Evolutionary conservation across 371 early-diverging fungal genomes (phyloP), one percentile per base, ranked within the genome.

Genomic region (Lichtheimia ornata): DNA sequence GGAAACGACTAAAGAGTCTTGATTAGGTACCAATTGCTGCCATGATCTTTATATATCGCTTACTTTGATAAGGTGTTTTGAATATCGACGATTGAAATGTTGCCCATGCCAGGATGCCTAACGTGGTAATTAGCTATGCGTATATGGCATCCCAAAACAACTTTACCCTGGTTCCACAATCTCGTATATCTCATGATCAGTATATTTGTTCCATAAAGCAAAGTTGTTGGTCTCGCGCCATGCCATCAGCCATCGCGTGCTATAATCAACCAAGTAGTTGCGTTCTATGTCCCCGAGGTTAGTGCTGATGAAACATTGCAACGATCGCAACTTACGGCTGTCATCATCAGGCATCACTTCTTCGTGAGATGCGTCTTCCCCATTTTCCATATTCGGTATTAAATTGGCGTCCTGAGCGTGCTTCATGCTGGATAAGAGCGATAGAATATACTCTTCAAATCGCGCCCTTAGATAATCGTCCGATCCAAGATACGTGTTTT

Each of bases 391-490:
- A 22, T 65, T 64, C 24, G 77, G 71, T 18, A 83, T 61, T 6
- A 70, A 27, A 47, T 74, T 67, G 14, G 79, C 71, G 40, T 71
- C 75, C 50, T 85, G 84, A 2, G 85, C 83, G 64, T 84, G 77
- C 56, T 88, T 88, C 43, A 89, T 83, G 18, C 89, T 89, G 0
- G 88, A 85, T 45, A 92, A 70, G 15, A 92, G 59, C 0, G 89
- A 82, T 42, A 87, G 61, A 5, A 91, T 71, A 61, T 94, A 94
- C 56, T 81, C 77, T 70, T 94, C 93, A 62, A 94, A 91, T 44
- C 87, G 82, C 12, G 87, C 78, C 28, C 94, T 82, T 20, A 94
- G 76, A 60, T 91, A 89, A 54, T 91, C 91, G 56, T 94, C 92
- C n/a, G 88, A 86, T 25, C 92, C 94, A 30, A 82, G 79, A 57